phyloP scores from a whole-genome alignment of 192 early-diverging fungal species.

The Coemansia reversa region DNA sequence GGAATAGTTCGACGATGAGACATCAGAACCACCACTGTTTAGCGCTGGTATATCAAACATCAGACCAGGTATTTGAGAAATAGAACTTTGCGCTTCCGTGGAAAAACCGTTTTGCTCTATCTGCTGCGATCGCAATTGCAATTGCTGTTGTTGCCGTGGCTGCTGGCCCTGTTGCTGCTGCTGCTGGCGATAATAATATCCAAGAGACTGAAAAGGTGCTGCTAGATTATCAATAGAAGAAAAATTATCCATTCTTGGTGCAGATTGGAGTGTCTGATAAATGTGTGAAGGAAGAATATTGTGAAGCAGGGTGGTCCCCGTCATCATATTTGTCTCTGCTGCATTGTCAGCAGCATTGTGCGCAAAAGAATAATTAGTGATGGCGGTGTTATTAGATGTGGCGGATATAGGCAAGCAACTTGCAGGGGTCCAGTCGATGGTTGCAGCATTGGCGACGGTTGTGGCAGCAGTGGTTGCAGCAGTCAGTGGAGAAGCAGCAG shows the following conservation, averaged over 20 bases:
- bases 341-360: constrained; percentile 1
- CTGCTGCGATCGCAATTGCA: background rate
- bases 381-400: constrained; percentile 15
- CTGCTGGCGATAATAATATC: constrained; percentile 5
- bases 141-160: constrained; percentile 1
- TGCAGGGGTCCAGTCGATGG: constrained; percentile 43
- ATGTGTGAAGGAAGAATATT: constrained; percentile 32
- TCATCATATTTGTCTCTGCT: constrained; percentile 30
- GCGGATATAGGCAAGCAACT: constrained; percentile 24
- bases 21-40: constrained; percentile 9
- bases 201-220: constrained; percentile 26
- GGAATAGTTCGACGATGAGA: background rate
- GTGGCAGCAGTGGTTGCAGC: constrained; percentile 46
- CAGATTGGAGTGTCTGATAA: constrained; percentile 24
- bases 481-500: constrained; percentile 31
- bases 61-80: constrained; percentile 7
- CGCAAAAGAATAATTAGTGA: constrained; percentile 5
- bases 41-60: constrained; percentile 36
- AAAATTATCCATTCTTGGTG: constrained; percentile 46
- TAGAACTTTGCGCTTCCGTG: constrained; percentile 8
- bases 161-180: constrained; percentile 10
- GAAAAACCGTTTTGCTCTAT: background rate
- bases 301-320: constrained; percentile 10
- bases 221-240: constrained; percentile 35
- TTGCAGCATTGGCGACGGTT: constrained; percentile 28